Conservation (phyloP, 2,329 filamentous ascomycete genomes). For the Cadophora gregata region DNA sequence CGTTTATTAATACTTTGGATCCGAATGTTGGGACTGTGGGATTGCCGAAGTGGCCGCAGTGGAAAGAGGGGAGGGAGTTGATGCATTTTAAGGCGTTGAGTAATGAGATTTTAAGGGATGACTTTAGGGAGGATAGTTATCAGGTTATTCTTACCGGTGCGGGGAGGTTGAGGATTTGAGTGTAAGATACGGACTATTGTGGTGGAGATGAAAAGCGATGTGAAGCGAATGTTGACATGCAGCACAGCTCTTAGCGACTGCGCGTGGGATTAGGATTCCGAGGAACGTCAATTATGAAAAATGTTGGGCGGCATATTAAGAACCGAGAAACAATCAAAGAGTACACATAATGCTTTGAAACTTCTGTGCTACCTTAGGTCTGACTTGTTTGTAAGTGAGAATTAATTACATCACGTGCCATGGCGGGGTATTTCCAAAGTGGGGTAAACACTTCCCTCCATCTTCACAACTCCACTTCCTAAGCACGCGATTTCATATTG, state of each 20-base stretch:
- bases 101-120: conserved; percentile 51
- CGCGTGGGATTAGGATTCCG: too few species aligned
- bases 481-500: neutral
- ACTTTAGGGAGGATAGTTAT: conserved; percentile 54
- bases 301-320: too few species aligned
- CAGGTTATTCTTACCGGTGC: conserved; percentile 47
- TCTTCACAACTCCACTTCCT: neutral
- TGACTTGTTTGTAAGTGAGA: too few species aligned
- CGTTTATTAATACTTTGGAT: conserved; percentile 73
- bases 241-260: too few species aligned
- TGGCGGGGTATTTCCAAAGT: conserved; percentile 18
- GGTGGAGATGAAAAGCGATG: neutral
- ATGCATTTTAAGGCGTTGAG: conserved; percentile 52
- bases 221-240: neutral
- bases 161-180: conserved; percentile 34
- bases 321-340: too few species aligned
- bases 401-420: conserved; percentile 22
- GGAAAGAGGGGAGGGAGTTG: conserved; percentile 56
- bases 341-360: too few species aligned
- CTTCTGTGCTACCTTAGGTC: too few species aligned
- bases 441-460: neutral
- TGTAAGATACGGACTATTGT: neutral
- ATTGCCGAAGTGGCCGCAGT: conserved; percentile 57
- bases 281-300: too few species aligned
- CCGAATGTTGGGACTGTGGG: conserved; percentile 61